Evolutionary conservation across 495 filamentous ascomycete species (phyloP), one percentile per base, ranked within the genome.

Genomic region (Podospora fimiseda): DNA sequence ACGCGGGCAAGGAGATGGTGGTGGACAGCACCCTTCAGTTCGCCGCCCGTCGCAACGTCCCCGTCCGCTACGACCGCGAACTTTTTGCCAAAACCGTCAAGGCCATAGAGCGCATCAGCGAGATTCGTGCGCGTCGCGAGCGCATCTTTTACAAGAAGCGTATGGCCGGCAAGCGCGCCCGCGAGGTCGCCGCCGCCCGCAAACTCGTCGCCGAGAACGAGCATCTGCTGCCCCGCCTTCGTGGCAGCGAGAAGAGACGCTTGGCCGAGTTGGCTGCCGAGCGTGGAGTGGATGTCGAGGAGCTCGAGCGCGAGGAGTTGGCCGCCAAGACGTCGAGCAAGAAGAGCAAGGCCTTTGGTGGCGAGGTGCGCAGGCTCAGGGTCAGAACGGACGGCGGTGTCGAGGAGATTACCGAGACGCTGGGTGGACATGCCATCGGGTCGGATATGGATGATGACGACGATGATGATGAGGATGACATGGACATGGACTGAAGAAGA

Each of bases 1-100:
- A 84, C 44, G 79, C 79, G 54, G 88, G 87, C 65, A 90, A 90
- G 70, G 89, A 96, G 71, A 91, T 96, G 86, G 84, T 87, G 57
- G 91, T 97, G 70, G 93, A 99, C 80, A 84, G 79, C 53, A 94
- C 92, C 4, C 85, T 99, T 48, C 83, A 87, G 63, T 95, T 99
- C 78, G 84, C 90, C 50, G 83, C 85, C 50, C 88, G 90, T 60
- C 87, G 94, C 73, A 96, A 97, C 77, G 81, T 95, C 48, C 93
- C 93, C 60, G 81, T 93, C 51, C 88, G 90, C 62, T 98, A 98
- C 84, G 84, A 95, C 79, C 85, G 93, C 68, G 87, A 95, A 52
- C 80, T 93, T 46, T 84, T 95, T 22, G 80, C 82, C 50, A 87
- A 83, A 60, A 97, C 93, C 13, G 78, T 97, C 68, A 82, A 83